Conservation (phyloP, 176 grass and related monocot genomes). For the Oropetium thomaeum region DNA sequence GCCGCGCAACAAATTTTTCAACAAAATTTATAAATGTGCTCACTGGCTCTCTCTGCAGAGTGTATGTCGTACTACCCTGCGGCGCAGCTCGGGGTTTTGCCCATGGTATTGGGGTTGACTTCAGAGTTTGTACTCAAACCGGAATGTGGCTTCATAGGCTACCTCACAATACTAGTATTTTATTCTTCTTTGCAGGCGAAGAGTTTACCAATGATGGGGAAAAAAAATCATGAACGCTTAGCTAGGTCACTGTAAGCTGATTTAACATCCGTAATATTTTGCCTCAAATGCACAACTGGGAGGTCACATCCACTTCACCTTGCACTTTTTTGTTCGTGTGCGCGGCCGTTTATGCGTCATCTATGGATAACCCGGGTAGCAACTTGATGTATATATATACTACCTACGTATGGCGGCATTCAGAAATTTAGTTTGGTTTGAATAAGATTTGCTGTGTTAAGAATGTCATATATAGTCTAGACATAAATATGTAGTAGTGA, state of each 20-base stretch:
- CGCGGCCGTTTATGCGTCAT: constrained; percentile 14
- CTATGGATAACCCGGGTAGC: not conserved
- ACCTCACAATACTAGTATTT: not conserved
- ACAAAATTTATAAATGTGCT: too few species aligned
- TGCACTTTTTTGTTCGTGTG: not conserved
- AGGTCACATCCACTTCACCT: not conserved
- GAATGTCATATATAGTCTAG: too few species aligned
- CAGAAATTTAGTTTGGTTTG: not conserved
- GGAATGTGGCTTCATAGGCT: not conserved
- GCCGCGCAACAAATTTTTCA: too few species aligned
- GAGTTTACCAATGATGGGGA: too few species aligned
- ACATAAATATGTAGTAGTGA: not conserved
- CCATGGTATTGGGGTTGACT: constrained; percentile 17
- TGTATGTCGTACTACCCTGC: not conserved
- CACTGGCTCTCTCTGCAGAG: too few species aligned
- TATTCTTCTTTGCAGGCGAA: too few species aligned
- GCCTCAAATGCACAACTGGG: not conserved
- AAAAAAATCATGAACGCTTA: too few species aligned
- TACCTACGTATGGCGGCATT: not conserved
- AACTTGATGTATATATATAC: not conserved
- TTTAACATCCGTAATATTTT: not conserved
- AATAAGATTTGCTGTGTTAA: not conserved
- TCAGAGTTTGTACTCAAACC: not conserved
- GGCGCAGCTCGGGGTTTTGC: not conserved
- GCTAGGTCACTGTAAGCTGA: too few species aligned